phyloP scores from a whole-genome alignment of 352 stramenopile species.

The Phytophthora cryptogea region DNA sequence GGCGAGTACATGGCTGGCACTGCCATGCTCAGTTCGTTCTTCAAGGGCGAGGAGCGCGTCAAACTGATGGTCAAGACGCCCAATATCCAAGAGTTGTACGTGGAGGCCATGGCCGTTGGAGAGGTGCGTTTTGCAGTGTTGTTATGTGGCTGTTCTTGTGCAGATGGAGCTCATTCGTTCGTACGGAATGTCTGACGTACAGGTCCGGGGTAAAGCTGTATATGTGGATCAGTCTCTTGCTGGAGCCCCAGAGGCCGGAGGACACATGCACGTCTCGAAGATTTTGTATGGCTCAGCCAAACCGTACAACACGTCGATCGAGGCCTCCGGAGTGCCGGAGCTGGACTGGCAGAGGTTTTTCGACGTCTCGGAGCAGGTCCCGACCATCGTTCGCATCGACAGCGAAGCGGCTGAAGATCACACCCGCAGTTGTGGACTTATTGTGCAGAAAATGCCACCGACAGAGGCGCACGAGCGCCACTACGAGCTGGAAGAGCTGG shows the following conservation, averaged over 20 bases:
- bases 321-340: constrained; percentile 63
- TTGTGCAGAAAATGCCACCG: constrained; percentile 84
- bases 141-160: neutral
- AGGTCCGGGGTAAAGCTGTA: constrained; percentile 71
- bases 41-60: constrained; percentile 86
- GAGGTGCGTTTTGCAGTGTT: constrained; percentile 44
- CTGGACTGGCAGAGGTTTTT: constrained; percentile 86
- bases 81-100: constrained; percentile 76
- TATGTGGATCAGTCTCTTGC: constrained; percentile 37
- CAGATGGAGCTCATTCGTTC: neutral
- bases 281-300: constrained; percentile 75
- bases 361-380: constrained; percentile 83
- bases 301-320: constrained; percentile 79
- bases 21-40: constrained; percentile 87
- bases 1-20: constrained; percentile 89
- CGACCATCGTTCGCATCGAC: constrained; percentile 81
- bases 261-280: constrained; percentile 78
- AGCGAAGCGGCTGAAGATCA: constrained; percentile 53
- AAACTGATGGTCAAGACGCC: constrained; percentile 71
- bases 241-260: constrained; percentile 32
- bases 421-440: constrained; percentile 70
- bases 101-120: constrained; percentile 77
- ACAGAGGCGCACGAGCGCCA: constrained; percentile 50
- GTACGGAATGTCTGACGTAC: neutral
- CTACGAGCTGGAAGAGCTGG: constrained; percentile 72